Evolutionary conservation across 2,329 filamentous ascomycete genomes (phyloP).

Genomic region (Trichoderma atroviride): DNA sequence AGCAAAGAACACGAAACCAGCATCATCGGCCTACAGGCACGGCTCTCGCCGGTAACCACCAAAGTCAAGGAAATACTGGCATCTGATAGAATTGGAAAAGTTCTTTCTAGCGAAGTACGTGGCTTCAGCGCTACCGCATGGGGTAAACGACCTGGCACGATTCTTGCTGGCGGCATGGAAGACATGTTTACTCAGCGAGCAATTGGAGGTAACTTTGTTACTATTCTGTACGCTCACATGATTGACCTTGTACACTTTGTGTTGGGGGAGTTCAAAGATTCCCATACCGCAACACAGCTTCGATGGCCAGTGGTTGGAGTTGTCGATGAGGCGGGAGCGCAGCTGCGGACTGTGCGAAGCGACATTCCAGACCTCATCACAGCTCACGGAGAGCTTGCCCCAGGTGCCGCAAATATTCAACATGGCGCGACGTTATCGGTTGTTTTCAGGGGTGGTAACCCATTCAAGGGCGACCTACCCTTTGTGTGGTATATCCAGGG

Average conservation of each 20-base stretch:
- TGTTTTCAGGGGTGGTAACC: background rate
- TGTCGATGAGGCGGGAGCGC: background rate
- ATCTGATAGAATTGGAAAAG: conserved; percentile 3
- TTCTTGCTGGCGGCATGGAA: background rate
- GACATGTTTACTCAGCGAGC: conserved; percentile 1
- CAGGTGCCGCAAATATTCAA: conserved; percentile 10
- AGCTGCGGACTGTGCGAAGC: background rate
- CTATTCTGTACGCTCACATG: conserved; percentile 17
- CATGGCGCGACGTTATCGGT: background rate
- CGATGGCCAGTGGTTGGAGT: conserved; percentile 10
- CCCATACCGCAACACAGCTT: background rate
- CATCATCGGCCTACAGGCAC: conserved; percentile 14
- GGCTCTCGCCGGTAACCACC: conserved; percentile 5
- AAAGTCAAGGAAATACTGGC: conserved; percentile 7
- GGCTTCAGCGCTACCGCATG: background rate
- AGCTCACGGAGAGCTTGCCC: conserved; percentile 11
- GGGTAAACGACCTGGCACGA: conserved; percentile 8
- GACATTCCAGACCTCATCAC: conserved; percentile 6
- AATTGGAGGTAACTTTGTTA: conserved; percentile 11
- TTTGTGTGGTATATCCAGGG: conserved; percentile 15
- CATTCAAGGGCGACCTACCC: background rate
- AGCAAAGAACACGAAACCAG: background rate
- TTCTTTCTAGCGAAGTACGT: conserved; percentile 9
- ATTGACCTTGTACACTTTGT: conserved; percentile 18
- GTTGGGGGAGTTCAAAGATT: conserved; percentile 4